Conservation (phyloP, 2,329 filamentous ascomycete species). For the Sporothrix inflata region DNA sequence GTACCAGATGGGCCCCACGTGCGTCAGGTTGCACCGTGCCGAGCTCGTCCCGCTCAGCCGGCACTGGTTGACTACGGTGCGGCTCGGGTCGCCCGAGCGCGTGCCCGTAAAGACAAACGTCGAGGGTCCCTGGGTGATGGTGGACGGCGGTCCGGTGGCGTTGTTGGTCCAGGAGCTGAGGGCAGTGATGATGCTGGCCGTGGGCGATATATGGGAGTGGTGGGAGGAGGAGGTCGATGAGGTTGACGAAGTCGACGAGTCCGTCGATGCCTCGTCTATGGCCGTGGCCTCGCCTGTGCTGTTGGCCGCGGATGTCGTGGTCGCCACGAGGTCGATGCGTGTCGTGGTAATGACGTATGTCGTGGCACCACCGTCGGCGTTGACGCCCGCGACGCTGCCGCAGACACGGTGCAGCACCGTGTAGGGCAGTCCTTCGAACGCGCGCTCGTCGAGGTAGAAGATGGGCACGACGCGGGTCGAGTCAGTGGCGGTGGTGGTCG, state of each 20-base stretch:
- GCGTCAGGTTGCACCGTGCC: slow-evolving; percentile 38
- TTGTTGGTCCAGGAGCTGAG: slow-evolving; percentile 31
- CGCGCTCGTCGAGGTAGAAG: slow-evolving; percentile 38
- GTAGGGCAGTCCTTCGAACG: slow-evolving; percentile 37
- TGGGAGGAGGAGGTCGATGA: slow-evolving; percentile 12
- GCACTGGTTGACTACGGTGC: slow-evolving; percentile 38
- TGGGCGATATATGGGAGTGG: neutral
- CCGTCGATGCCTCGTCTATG: slow-evolving; percentile 1
- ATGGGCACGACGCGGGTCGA: slow-evolving; percentile 35
- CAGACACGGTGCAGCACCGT: slow-evolving; percentile 37
- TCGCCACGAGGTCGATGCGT: slow-evolving; percentile 32
- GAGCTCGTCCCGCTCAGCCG: slow-evolving; percentile 36
- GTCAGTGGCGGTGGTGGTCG: slow-evolving; percentile 29
- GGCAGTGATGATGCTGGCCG: slow-evolving; percentile 27
- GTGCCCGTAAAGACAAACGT: slow-evolving; percentile 38
- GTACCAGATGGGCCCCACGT: slow-evolving; percentile 38
- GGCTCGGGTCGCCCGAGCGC: slow-evolving; percentile 32
- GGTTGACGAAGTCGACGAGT: slow-evolving; percentile 26
- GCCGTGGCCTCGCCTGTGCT: neutral
- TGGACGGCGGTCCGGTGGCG: slow-evolving; percentile 35
- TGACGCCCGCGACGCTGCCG: slow-evolving; percentile 35
- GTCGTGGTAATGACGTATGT: slow-evolving; percentile 38
- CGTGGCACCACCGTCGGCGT: slow-evolving; percentile 37
- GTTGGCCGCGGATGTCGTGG: neutral
- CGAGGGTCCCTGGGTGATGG: slow-evolving; percentile 38